phyloP scores from a whole-genome alignment of 2,329 filamentous ascomycete species.

The Hypoxylon rubiginosum region DNA sequence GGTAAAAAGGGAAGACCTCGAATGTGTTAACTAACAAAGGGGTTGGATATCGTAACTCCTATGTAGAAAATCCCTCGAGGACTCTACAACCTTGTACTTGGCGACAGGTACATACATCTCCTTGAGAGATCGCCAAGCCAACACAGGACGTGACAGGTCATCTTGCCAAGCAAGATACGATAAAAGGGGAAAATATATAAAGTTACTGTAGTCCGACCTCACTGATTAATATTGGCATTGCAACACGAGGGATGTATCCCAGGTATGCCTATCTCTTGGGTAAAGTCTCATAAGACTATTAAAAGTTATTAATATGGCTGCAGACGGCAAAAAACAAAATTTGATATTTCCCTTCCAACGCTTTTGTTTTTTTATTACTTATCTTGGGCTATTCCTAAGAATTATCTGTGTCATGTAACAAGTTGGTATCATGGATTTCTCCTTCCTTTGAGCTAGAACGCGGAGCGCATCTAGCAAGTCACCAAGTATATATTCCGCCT shows the following conservation, averaged over 20 bases:
- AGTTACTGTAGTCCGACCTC: not conserved
- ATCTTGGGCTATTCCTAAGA: slow-evolving; percentile 5
- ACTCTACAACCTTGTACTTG: too few relatives aligned
- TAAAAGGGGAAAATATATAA: not conserved
- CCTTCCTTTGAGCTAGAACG: slow-evolving; percentile 12
- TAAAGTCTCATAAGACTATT: not conserved
- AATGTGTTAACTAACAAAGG: too few relatives aligned
- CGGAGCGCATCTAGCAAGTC: slow-evolving; percentile 3
- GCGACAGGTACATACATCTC: too few relatives aligned
- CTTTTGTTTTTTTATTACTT: slow-evolving; percentile 8
- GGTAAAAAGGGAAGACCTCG: too few relatives aligned
- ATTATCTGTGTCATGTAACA: slow-evolving; percentile 7
- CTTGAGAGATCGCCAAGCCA: too few relatives aligned
- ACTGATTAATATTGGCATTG: not conserved
- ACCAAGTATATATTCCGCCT: not conserved
- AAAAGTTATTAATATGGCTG: not conserved
- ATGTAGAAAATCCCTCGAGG: too few relatives aligned
- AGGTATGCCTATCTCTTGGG: not conserved
- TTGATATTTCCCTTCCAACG: slow-evolving; percentile 3
- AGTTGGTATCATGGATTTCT: slow-evolving; percentile 26
- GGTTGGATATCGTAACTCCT: too few relatives aligned
- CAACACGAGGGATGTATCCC: not conserved
- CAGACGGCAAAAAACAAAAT: slow-evolving; percentile 1
- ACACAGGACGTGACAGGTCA: too few relatives aligned
- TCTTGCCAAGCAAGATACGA: too few relatives aligned